Conservation (phyloP, 2,329 filamentous ascomycete genomes). For the Monosporascus sp. region DNA sequence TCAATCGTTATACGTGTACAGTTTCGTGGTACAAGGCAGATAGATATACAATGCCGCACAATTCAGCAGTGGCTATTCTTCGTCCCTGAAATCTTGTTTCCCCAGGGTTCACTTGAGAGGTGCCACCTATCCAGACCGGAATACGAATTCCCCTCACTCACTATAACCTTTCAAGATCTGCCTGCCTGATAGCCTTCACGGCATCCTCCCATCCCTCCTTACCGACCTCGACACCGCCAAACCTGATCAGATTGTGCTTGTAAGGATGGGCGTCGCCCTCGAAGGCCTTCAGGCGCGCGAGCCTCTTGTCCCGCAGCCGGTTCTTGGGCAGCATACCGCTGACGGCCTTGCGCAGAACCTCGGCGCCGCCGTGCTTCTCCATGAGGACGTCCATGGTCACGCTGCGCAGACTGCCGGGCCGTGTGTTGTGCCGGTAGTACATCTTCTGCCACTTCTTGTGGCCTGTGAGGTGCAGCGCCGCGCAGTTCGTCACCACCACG, state of each 20-base stretch:
- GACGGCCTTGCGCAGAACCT: conserved; percentile 87
- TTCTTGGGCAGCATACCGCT: conserved; percentile 99
- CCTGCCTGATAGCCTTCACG: conserved; percentile 45
- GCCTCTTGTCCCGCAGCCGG: conserved; percentile 76
- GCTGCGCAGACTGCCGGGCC: conserved; percentile 78
- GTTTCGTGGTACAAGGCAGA: conserved; percentile 18
- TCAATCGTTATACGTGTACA: conserved; percentile 19
- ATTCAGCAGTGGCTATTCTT: not conserved
- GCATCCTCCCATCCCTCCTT: conserved; percentile 48
- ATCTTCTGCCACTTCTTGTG: conserved; percentile 91
- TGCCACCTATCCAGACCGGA: not conserved
- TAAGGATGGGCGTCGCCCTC: conserved; percentile 92
- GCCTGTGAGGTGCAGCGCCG: conserved; percentile 80
- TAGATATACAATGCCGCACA: conserved; percentile 17
- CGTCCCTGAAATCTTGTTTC: not conserved
- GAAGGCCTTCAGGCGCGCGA: conserved; percentile 90
- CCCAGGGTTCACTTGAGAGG: not conserved
- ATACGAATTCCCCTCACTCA: not conserved
- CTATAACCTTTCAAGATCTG: conserved; percentile 48
- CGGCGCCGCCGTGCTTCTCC: conserved; percentile 86
- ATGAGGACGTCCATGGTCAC: conserved; percentile 96
- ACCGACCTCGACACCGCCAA: conserved; percentile 56
- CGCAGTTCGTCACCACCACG: conserved; percentile 88
- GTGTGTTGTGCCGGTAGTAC: conserved; percentile 92
- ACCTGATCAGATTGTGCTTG: conserved; percentile 76